Conservation (phyloP, 345 rosid species). For the Eucalyptus marginata region DNA sequence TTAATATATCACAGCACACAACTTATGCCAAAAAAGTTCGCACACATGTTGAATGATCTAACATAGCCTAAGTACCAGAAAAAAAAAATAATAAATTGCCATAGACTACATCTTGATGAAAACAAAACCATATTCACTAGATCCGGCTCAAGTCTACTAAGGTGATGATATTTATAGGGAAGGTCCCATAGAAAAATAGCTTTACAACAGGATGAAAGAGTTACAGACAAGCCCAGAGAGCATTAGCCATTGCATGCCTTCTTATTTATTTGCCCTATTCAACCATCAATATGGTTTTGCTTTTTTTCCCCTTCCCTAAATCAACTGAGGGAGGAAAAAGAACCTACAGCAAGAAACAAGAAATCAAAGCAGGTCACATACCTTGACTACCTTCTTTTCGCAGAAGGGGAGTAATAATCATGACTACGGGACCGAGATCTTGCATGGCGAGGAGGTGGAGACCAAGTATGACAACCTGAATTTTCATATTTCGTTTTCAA, state of each 20-base stretch:
- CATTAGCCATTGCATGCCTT: neutral
- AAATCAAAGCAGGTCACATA: neutral
- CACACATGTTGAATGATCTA: neutral
- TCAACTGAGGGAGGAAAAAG: neutral
- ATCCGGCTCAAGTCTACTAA: neutral
- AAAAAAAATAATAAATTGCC: neutral
- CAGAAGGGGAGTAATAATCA: conserved; percentile 53
- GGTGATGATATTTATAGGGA: neutral
- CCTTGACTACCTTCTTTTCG: conserved; percentile 56
- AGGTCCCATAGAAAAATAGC: neutral
- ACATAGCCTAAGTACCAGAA: neutral
- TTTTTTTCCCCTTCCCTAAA: neutral
- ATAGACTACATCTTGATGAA: neutral
- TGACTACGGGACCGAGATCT: conserved; percentile 58
- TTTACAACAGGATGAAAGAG: neutral
- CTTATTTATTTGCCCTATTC: neutral
- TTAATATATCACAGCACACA: neutral
- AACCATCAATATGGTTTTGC: neutral
- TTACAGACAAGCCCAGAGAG: neutral
- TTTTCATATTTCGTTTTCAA: too few species aligned
- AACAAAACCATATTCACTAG: neutral
- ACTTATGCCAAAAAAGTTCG: neutral
- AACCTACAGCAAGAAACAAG: neutral
- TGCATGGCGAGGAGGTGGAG: conserved; percentile 57
- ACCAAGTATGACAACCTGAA: too few species aligned